phyloP scores from a whole-genome alignment of 495 filamentous ascomycete genomes.

The Immersiella caudata region DNA sequence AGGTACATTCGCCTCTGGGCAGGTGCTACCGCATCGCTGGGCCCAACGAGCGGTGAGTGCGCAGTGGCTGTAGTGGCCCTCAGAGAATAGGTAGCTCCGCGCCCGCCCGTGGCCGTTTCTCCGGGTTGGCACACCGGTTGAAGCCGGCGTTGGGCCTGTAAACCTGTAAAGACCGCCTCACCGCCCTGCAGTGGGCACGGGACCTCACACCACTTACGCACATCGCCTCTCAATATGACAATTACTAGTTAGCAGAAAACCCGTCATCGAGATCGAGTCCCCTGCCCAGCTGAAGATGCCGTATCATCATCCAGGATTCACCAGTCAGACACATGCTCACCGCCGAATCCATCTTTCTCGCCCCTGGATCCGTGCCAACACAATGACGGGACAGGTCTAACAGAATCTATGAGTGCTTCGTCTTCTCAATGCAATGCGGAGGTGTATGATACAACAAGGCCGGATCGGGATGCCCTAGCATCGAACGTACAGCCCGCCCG shows the following conservation, averaged over 20 bases:
- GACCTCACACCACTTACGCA: background rate
- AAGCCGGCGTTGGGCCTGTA: background rate
- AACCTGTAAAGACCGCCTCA: background rate
- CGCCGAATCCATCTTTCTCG: background rate
- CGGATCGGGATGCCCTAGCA: slow-evolving; percentile 13
- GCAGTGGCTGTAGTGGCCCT: background rate
- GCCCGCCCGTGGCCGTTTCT: background rate
- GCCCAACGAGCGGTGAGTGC: slow-evolving; percentile 4
- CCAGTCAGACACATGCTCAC: background rate
- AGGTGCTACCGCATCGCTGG: background rate
- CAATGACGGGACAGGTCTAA: slow-evolving; percentile 2
- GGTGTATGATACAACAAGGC: slow-evolving; percentile 33
- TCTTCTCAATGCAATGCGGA: slow-evolving; percentile 26
- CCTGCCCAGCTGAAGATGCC: background rate
- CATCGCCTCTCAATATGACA: background rate
- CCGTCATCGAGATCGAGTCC: background rate
- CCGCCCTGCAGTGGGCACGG: background rate
- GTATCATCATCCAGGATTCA: background rate
- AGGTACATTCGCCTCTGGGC: background rate
- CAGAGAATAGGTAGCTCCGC: background rate
- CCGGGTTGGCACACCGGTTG: background rate
- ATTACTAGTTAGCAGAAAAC: background rate
- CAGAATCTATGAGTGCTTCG: slow-evolving; percentile 18
- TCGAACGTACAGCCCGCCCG: slow-evolving; percentile 6
- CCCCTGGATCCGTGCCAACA: background rate